Conservation (phyloP, 2,329 filamentous ascomycete genomes). For the Ceratocystis eucalypticola region DNA sequence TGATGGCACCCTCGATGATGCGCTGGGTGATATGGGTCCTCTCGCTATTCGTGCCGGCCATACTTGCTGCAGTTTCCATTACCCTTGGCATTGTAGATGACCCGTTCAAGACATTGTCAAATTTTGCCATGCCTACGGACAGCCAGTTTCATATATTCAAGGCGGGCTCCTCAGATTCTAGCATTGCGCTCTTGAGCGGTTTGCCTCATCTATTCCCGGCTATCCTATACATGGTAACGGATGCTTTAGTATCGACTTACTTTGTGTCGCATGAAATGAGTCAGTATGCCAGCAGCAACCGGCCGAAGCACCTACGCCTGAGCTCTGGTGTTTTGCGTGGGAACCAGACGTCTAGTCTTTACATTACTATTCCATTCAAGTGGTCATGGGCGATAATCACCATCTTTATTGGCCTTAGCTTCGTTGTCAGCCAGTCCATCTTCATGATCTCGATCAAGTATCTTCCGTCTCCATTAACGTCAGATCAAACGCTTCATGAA, state of each 20-base stretch:
- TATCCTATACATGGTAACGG: slow-evolving; percentile 34
- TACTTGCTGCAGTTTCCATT: slow-evolving; percentile 30
- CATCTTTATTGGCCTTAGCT: slow-evolving; percentile 32
- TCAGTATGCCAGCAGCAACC: slow-evolving; percentile 29
- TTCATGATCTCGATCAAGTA: slow-evolving; percentile 27
- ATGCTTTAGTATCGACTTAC: slow-evolving; percentile 35
- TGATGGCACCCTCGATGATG: slow-evolving; percentile 30
- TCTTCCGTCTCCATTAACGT: slow-evolving; percentile 20
- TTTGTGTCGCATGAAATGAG: slow-evolving; percentile 39
- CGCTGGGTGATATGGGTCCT: slow-evolving; percentile 32
- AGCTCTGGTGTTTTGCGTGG: slow-evolving; percentile 33
- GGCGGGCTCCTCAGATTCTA: slow-evolving; percentile 22
- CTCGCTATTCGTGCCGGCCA: slow-evolving; percentile 29
- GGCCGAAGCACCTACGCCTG: slow-evolving; percentile 30
- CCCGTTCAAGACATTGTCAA: slow-evolving; percentile 26
- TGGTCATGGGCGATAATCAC: slow-evolving; percentile 33
- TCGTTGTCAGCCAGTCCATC: slow-evolving; percentile 35
- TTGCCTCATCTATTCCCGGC: slow-evolving; percentile 38
- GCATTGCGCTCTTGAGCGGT: slow-evolving; percentile 30
- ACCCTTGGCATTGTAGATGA: slow-evolving; percentile 26
- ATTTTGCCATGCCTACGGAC: slow-evolving; percentile 30
- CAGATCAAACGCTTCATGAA: slow-evolving; percentile 14
- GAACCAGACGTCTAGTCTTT: slow-evolving; percentile 34
- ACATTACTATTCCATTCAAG: slow-evolving; percentile 37
- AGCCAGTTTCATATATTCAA: slow-evolving; percentile 27